A percentile compares a stretch with the other conserved stretches of the same genome.
Evolutionary conservation across 208 protist genomes (phyloP).

Genomic region (Angomonas ambiguus): DNA sequence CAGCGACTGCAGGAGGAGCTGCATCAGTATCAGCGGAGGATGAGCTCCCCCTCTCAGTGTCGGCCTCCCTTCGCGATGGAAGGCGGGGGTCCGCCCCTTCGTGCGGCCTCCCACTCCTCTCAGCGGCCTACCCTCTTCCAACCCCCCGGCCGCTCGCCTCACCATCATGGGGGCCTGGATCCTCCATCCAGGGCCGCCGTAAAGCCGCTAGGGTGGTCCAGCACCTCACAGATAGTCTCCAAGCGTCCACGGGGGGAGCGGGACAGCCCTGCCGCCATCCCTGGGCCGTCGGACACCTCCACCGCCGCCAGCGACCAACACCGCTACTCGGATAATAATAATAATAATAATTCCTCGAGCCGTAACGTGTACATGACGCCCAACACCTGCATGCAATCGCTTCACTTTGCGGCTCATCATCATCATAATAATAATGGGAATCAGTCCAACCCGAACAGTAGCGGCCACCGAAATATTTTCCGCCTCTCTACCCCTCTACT

Average conservation of each 20-base stretch:
- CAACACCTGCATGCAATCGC: background rate
- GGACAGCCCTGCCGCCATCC: background rate
- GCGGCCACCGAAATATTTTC: constrained; percentile 19
- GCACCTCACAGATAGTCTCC: constrained; percentile 16
- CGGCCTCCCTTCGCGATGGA: too few species aligned
- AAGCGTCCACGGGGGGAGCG: background rate
- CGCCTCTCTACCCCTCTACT: constrained; percentile 49
- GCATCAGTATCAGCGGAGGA: too few species aligned
- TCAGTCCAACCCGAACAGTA: background rate
- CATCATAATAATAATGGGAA: background rate
- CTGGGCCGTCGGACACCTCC: too few species aligned
- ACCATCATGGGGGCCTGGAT: background rate
- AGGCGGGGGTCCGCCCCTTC: background rate
- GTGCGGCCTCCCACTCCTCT: background rate
- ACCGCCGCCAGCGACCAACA: too few species aligned
- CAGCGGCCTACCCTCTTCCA: background rate
- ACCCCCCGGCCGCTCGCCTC: too few species aligned
- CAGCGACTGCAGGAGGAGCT: constrained; percentile 2
- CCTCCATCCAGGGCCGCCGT: too few species aligned
- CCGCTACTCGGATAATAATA: too few species aligned
- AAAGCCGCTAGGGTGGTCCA: constrained; percentile 46
- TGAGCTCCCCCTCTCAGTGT: too few species aligned
- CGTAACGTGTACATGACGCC: background rate
- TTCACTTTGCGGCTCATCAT: background rate
- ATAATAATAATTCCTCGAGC: too few species aligned